Conservation (phyloP, 1,284 basidiomycete species). For the Neonothopanus nambi region DNA sequence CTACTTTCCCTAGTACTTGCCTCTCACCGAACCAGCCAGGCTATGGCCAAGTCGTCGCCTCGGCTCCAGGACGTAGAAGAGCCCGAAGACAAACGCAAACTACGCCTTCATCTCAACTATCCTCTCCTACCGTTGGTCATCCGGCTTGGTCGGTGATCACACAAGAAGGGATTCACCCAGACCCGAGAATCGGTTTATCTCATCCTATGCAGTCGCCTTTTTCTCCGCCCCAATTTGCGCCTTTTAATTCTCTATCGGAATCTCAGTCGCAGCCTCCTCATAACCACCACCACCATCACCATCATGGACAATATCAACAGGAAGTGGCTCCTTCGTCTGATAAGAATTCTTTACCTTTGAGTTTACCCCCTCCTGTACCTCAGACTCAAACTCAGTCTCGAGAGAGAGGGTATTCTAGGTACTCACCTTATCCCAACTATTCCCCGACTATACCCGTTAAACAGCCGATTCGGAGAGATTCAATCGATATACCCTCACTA, state of each 20-base stretch:
- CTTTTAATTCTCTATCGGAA: slow-evolving; percentile 2
- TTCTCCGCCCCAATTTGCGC: slow-evolving; percentile 10
- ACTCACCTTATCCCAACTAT: slow-evolving; percentile 1
- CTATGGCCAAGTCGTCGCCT: slow-evolving; percentile 75
- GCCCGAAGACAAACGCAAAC: slow-evolving; percentile 42
- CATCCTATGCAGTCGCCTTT: slow-evolving; percentile 3
- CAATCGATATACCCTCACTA: slow-evolving; percentile 7
- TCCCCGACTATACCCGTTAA: not conserved
- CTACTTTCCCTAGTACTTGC: slow-evolving; percentile 76
- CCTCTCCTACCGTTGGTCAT: not conserved
- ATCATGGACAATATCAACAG: not conserved
- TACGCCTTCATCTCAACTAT: slow-evolving; percentile 18
- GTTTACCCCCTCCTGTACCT: not conserved
- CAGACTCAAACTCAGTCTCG: not conserved
- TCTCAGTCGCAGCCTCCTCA: not conserved
- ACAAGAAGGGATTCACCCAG: not conserved
- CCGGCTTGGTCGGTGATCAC: slow-evolving; percentile 14
- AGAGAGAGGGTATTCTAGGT: slow-evolving; percentile 4
- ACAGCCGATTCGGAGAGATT: not conserved
- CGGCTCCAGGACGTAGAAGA: slow-evolving; percentile 60
- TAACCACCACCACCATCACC: no score
- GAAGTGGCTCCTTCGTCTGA: slow-evolving; percentile 1
- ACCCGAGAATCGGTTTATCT: not conserved
- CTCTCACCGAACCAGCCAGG: slow-evolving; percentile 80
- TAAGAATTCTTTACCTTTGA: not conserved